Percentiles rank a stretch among this genome's conserved stretches.
Evolutionary conservation across 2,329 filamentous ascomycete species (phyloP).

Genomic region (Penicillium sp.): DNA sequence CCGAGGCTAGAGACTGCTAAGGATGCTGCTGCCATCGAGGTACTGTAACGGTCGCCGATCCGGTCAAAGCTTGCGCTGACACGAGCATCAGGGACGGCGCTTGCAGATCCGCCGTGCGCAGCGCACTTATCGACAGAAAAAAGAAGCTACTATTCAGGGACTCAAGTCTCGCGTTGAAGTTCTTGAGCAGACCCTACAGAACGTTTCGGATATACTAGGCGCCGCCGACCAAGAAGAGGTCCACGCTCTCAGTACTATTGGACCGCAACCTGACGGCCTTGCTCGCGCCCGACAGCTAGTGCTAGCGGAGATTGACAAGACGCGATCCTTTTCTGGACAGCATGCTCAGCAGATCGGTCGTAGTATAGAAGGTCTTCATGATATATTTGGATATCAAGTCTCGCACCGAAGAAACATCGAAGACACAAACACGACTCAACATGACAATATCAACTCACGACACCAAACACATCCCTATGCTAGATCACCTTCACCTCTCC

Average conservation of each 20-base stretch:
- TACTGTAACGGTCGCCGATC: neutral
- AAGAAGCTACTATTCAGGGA: constrained; percentile 74
- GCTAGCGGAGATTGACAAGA: constrained; percentile 17
- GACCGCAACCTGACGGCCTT: neutral
- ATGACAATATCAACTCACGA: neutral
- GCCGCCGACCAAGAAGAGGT: neutral
- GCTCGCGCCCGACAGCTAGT: constrained; percentile 14
- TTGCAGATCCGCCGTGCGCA: constrained; percentile 87
- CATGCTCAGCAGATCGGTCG: neutral
- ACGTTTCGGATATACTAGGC: constrained; percentile 15
- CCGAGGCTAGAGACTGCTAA: constrained; percentile 19
- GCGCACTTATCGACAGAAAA: constrained; percentile 78
- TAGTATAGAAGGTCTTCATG: neutral
- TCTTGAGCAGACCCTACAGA: constrained; percentile 52
- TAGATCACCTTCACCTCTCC: constrained; percentile 19
- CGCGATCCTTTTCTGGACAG: neutral
- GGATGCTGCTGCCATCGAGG: constrained; percentile 23
- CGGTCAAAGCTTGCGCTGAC: constrained; percentile 3
- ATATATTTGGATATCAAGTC: constrained; percentile 18
- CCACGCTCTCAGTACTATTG: neutral
- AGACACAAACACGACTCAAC: neutral
- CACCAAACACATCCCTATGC: constrained; percentile 1
- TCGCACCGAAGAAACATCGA: neutral
- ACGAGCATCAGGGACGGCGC: constrained; percentile 52
- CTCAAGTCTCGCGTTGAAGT: constrained; percentile 68